A percentile compares a stretch with the other conserved stretches of the same genome.
These are phyloP conservation scores for Fremontodendron californicum DNA, from an alignment of 345 rosid species.

Conservation along the genomic window DNA sequence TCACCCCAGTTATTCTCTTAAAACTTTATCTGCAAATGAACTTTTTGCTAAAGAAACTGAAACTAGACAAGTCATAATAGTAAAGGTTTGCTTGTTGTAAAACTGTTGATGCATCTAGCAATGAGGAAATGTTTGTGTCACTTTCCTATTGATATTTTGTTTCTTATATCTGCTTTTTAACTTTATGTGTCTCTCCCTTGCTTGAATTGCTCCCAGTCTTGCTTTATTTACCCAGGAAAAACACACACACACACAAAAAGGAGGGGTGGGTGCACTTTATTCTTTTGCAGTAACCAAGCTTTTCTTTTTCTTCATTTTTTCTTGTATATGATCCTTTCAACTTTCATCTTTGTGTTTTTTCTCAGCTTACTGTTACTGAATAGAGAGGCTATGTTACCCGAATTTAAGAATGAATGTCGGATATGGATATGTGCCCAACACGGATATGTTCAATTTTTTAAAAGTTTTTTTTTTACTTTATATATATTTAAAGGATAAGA, in stretches of 20 bases:
- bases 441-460: too few relatives aligned
- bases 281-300: constrained; percentile 15
- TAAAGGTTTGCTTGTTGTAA: background rate
- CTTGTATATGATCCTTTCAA: background rate
- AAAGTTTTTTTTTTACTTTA: too few relatives aligned
- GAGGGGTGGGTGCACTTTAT: background rate
- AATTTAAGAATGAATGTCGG: too few relatives aligned
- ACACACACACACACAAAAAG: too few relatives aligned
- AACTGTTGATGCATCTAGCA: background rate
- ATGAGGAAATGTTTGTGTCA: background rate
- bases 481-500: too few relatives aligned
- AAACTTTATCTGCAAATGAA: constrained; percentile 6
- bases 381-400: background rate
- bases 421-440: too few relatives aligned
- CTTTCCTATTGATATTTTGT: background rate
- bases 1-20: background rate
- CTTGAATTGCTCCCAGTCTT: background rate
- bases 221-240: background rate
- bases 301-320: background rate
- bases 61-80: constrained; percentile 2
- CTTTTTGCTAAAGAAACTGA: constrained; percentile 2
- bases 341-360: background rate
- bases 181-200: background rate
- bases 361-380: background rate
- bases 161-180: background rate